These are phyloP conservation scores for Pseudohalonectria lignicola DNA, from an alignment of 2,329 filamentous ascomycete genomes.

Conservation along the genomic window DNA sequence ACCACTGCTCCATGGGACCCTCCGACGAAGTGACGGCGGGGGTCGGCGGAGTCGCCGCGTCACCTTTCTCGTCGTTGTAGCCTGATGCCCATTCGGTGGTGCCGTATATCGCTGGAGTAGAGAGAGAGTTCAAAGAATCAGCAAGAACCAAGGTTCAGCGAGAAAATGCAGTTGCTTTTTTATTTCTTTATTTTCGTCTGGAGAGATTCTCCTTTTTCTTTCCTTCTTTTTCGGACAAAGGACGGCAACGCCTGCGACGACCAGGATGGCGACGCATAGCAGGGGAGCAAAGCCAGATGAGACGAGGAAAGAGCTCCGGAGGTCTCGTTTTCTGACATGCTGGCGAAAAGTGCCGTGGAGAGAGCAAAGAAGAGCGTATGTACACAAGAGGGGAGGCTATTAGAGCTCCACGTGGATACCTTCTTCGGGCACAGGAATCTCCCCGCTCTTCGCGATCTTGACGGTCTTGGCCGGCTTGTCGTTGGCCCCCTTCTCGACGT, in stretches of 20 bases:
- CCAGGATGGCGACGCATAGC: too few relatives aligned
- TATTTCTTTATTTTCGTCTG: slow-evolving; percentile 2
- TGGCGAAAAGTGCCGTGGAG: not conserved
- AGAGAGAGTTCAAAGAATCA: slow-evolving; percentile 21
- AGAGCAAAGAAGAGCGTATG: slow-evolving; percentile 10
- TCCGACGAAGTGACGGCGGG: slow-evolving; percentile 8
- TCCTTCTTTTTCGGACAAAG: not conserved
- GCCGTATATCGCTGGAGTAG: slow-evolving; percentile 21
- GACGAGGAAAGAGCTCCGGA: too few relatives aligned
- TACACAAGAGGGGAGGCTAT: slow-evolving; percentile 26
- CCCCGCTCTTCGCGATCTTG: slow-evolving; percentile 76
- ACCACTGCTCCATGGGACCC: slow-evolving; percentile 29
- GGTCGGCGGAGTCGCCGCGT: slow-evolving; percentile 4
- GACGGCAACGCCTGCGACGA: not conserved
- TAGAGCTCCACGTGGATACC: slow-evolving; percentile 89
- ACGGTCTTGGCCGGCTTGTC: slow-evolving; percentile 60
- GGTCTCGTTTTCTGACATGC: not conserved
- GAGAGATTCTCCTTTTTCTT: not conserved
- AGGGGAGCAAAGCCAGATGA: too few relatives aligned
- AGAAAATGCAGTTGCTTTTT: not conserved
- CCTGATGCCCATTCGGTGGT: slow-evolving; percentile 24
- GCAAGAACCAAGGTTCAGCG: slow-evolving; percentile 10
- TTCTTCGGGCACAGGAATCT: slow-evolving; percentile 75
- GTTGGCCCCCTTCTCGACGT: slow-evolving; percentile 49
- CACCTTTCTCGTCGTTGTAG: slow-evolving; percentile 19